A percentile compares a stretch with the other conserved stretches of the same genome.
These are phyloP conservation scores for Penicillium sp. DNA, from an alignment of 2,329 filamentous ascomycete species.

Conservation along the genomic window DNA sequence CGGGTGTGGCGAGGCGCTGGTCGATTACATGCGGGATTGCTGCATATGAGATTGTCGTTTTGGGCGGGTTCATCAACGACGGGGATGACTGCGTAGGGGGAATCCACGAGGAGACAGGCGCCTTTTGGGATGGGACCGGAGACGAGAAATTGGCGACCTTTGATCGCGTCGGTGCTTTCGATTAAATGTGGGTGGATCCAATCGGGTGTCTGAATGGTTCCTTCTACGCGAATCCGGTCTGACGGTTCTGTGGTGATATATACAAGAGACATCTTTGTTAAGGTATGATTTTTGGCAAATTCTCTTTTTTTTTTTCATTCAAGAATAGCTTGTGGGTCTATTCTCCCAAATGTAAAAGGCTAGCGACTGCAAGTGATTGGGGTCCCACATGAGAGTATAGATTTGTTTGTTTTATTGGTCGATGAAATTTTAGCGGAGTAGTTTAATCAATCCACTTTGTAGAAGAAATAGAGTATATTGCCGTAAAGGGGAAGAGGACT, in stretches of 20 bases:
- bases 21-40: slow-evolving; percentile 29
- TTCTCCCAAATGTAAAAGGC: slow-evolving; percentile 1
- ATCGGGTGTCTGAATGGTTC: slow-evolving; percentile 8
- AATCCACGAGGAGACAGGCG: slow-evolving; percentile 29
- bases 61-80: slow-evolving; percentile 27
- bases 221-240: slow-evolving; percentile 10
- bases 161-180: slow-evolving; percentile 27
- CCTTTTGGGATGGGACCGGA: slow-evolving; percentile 25
- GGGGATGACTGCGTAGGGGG: slow-evolving; percentile 33
- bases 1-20: slow-evolving; percentile 7
- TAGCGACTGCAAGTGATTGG: slow-evolving; percentile 9
- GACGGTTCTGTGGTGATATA: slow-evolving; percentile 16
- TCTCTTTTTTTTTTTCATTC: not conserved
- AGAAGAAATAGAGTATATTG: not conserved
- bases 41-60: slow-evolving; percentile 30
- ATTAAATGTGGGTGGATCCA: slow-evolving; percentile 33
- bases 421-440: slow-evolving; percentile 1
- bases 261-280: slow-evolving; percentile 21
- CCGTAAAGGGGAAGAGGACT: too few relatives aligned
- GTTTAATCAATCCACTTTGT: slow-evolving; percentile 4
- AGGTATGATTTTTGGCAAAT: not conserved
- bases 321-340: slow-evolving; percentile 2
- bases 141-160: slow-evolving; percentile 33
- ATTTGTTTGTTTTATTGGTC: not conserved
- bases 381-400: not conserved